Evolutionary conservation across 208 protist species (phyloP), one percentile per base, ranked within the genome.

Genomic region (Angomonas deanei): DNA sequence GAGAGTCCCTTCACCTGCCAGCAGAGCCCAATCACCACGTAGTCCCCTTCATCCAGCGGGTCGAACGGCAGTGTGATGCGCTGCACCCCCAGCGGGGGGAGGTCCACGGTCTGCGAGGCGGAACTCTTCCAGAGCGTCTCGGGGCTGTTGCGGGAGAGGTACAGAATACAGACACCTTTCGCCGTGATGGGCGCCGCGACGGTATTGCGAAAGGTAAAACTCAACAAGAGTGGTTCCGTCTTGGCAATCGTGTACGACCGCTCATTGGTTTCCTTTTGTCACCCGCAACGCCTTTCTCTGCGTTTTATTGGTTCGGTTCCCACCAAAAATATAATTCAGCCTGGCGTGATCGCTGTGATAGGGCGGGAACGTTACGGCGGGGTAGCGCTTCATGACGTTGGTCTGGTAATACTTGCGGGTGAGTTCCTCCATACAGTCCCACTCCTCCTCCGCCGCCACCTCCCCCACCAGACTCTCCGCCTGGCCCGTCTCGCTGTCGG

Each of bases 11-110:
- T 30, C 27, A 93, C 53, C 15, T 48, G 59, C 84, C 86, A 93
- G 65, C 72, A 79, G 24, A 93, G 79, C 15, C 86, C 86, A 54
- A 93, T 78, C 32, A 93, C 74, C 24, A 87, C 71, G 63, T 89
- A 93, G 24, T 76, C 70, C 26, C 81, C 83, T 54, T 84, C 74
- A 21, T 82, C 66, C 19, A 71, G 42, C 26, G 81, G 83, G 30
- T 77, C 74, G 54, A 93, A 91, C 54, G 75, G 55, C 24, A 91
- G 61, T 19, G 61, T 74, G 30, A 93, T 77, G 2, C 60, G 66
- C 53, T 66, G 48, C 13, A 52, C 57, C 23, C 58, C 76, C 21
- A 71, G 60, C 2, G 80, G 52, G 1, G 26, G 47, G 27, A 93
- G 64, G 50, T 34, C 34, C 27, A 93, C 78, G 58, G 71, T 80